Evolutionary conservation across 331 rosid species (phyloP), one percentile per base, ranked within the genome.

Genomic region (Prunus yedoensis): DNA sequence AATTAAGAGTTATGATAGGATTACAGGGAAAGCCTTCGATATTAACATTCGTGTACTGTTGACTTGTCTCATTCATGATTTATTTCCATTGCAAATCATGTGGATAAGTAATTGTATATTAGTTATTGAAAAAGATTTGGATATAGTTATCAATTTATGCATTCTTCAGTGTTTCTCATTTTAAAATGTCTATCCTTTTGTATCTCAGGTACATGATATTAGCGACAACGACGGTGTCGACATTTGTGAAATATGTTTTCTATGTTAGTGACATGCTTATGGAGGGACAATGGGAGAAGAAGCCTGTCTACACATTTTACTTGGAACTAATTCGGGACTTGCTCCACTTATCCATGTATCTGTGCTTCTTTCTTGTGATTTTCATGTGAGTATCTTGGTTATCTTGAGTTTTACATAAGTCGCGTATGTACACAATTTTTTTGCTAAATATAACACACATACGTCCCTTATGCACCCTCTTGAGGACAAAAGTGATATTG

Each of bases 231-330:
- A 93, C 89, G 4, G 93, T 95, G 70, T 84, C 99, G 43, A 90
- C 90, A 35, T 92, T 95, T 76, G 91, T 92, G 30, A 95, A 95
- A 85, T 95, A 92, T 65, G 76, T 92, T 78, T 95, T 95, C 91
- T 95, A 92, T 75, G 97, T 95, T 46, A 87, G 81, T 66, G 99
- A 95, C 85, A 86, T 89, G 87, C 93, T 95, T 76, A 95, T 92
- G 99, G 99, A 95, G 77, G 98, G 97, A 74, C 99, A 95, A 62
- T 95, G 99, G 98, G 99, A 95, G 88, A 92, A 30, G 82, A 95
- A 92, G 84, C 98, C 96, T 27, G 91, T 95, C 81, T 95, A 89
- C 85, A 95, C 98, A 11, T 95, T 95, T 82, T 95, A 92, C 82
- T 81, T 95, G 89, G 99, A 95, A 79, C 98, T 95, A 72, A 71